These are phyloP conservation scores for Hortiboletus campestris DNA, from an alignment of 768 basidiomycete species.

Conservation along the genomic window DNA sequence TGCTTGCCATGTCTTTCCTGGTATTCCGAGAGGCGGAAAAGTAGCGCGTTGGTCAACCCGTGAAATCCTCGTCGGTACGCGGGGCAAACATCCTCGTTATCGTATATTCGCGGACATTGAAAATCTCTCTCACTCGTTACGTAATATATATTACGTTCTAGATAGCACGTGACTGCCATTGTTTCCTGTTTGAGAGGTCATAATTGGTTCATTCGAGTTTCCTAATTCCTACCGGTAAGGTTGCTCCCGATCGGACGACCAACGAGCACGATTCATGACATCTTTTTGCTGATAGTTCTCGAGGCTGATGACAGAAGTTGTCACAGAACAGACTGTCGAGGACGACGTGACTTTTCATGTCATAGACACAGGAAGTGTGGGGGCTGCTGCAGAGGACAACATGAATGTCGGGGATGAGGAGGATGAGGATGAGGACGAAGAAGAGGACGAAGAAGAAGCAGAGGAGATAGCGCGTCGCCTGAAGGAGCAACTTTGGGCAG, in stretches of 20 bases:
- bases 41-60: background rate
- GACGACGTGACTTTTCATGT: background rate
- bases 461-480: slow-evolving; percentile 71
- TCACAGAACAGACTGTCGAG: slow-evolving; percentile 4
- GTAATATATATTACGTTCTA: background rate
- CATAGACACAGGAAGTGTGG: background rate
- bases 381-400: slow-evolving; percentile 16
- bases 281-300: background rate
- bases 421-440: slow-evolving; percentile 51
- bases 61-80: background rate
- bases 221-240: slow-evolving; percentile 10
- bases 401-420: slow-evolving; percentile 43
- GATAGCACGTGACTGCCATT: slow-evolving; percentile 15
- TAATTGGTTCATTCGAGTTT: background rate
- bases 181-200: slow-evolving; percentile 8
- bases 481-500: slow-evolving; percentile 77
- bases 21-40: slow-evolving; percentile 6
- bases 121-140: slow-evolving; percentile 4
- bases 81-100: slow-evolving; percentile 3
- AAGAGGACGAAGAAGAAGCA: slow-evolving; percentile 58
- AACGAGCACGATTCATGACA: slow-evolving; percentile 7
- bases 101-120: slow-evolving; percentile 23
- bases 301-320: slow-evolving; percentile 14
- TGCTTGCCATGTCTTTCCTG: slow-evolving; percentile 31
- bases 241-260: slow-evolving; percentile 1